Evolutionary conservation across 2,329 filamentous ascomycete genomes (phyloP), one percentile per base, ranked within the genome.

Genomic region (Dactylellina haptotyla): DNA sequence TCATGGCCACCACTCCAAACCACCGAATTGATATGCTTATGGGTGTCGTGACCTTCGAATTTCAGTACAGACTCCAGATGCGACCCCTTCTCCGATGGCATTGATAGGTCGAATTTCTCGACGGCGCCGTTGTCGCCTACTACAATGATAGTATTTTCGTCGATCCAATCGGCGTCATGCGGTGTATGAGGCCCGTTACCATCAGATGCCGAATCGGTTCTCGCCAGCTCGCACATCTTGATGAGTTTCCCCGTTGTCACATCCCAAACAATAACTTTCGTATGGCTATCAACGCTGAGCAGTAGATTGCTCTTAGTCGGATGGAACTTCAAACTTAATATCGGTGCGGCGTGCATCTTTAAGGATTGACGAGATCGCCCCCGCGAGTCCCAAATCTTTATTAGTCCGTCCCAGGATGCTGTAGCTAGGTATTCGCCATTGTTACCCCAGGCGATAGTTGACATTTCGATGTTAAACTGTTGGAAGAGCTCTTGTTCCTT

Each of bases 401-500:
- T 73, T 10, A 66, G 16, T 3, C 69, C 69, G n/a, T 62, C 69
- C 69, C 69, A 66, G 12, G 69, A 73, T 39, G 69, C 61, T 2
- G 69, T 73, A 2, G 69, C 69, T 2, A 73, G 23, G n/a, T 73
- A 61, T 43, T 73, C 69, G 45, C 69, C 69, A 45, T 62, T 66
- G 6, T 62, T 46, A 30, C 69, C 66, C 69, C 69, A 73, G 6
- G 46, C 54, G n/a, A 66, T 73, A 1, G 56, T 62, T 5, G 61
- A 66, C 61, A 73, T 73, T 43, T 65, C 61, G n/a, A 65, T 41
- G 6, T 32, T 46, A 6, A 65, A 25, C 25, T 73, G 61, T 56
- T 66, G 61, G 37, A 26, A 66, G 14, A 73, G 48, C 23, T 25
- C 34, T 0, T 18, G 26, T 14, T 73, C 69, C 18, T 66, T 61